Conservation (phyloP, 2,329 filamentous ascomycete species). For the Ascosphaera pollenicola region DNA sequence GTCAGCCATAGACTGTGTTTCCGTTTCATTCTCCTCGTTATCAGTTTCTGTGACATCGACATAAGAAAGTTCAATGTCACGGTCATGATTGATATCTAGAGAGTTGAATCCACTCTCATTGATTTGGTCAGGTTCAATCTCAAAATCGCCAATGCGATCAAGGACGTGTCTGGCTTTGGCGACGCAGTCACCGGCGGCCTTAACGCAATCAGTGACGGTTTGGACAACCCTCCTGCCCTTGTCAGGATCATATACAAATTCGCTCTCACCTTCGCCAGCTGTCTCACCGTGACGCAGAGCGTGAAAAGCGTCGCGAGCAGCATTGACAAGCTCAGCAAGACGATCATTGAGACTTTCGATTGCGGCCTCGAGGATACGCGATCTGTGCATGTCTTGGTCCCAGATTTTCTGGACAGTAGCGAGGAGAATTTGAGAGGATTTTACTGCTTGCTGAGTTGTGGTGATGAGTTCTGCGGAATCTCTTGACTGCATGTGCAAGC, state of each 20-base stretch:
- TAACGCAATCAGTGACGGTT: conserved; percentile 71
- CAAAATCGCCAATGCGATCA: conserved; percentile 76
- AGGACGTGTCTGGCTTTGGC: conserved; percentile 68
- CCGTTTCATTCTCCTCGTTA: conserved; percentile 5
- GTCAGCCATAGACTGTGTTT: conserved; percentile 7
- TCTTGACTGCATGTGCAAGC: conserved; percentile 79
- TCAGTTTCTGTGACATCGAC: conserved; percentile 2
- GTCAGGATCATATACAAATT: conserved; percentile 59
- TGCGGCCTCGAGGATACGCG: conserved; percentile 42
- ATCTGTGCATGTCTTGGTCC: conserved; percentile 48
- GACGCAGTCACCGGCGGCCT: conserved; percentile 77
- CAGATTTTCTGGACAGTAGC: conserved; percentile 64
- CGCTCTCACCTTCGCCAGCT: conserved; percentile 42
- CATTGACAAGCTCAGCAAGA: conserved; percentile 58
- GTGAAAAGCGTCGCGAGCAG: conserved; percentile 58
- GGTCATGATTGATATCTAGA: background rate
- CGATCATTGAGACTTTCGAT: conserved; percentile 58
- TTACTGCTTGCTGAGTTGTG: conserved; percentile 64
- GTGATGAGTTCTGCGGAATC: conserved; percentile 63
- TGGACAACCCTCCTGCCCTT: conserved; percentile 54
- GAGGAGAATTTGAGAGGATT: conserved; percentile 59
- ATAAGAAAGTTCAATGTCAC: background rate
- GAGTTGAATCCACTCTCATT: conserved; percentile 26
- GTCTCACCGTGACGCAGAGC: conserved; percentile 43
- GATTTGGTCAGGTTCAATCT: conserved; percentile 34